A percentile compares a stretch with the other conserved stretches of the same genome.
Conservation (phyloP, 352 stramenopile species). For the Pythium periplocum region DNA sequence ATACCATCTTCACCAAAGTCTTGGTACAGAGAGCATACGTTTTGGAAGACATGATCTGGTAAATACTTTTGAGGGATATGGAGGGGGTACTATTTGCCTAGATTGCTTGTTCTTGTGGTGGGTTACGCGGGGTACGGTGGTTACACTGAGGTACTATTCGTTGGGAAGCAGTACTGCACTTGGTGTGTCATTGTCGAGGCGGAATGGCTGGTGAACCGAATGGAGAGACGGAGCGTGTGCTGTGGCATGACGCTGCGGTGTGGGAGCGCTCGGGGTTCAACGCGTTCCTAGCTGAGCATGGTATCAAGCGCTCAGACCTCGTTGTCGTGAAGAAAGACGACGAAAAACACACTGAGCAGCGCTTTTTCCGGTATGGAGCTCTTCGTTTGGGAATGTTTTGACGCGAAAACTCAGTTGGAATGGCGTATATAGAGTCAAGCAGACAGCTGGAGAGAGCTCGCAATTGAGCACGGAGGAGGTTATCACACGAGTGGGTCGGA, state of each 20-base stretch:
- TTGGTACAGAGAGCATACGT: no score
- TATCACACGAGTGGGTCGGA: constrained; percentile 6
- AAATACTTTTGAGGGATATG: no score
- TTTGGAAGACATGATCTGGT: no score
- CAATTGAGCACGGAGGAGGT: constrained; percentile 13
- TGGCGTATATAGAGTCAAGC: constrained; percentile 10
- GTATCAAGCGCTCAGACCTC: constrained; percentile 40
- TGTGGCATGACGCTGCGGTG: constrained; percentile 33
- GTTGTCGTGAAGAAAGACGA: constrained; percentile 13
- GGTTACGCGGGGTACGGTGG: neutral
- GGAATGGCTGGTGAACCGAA: neutral
- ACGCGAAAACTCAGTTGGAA: neutral
- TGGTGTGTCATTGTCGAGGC: no score
- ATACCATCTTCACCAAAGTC: constrained; percentile 1
- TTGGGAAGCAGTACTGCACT: no score
- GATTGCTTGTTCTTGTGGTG: constrained; percentile 10
- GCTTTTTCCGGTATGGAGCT: constrained; percentile 53
- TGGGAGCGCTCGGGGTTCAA: constrained; percentile 51
- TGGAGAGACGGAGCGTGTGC: neutral
- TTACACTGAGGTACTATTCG: no score
- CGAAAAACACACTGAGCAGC: constrained; percentile 22
- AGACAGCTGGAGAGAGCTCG: neutral
- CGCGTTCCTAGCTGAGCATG: constrained; percentile 47
- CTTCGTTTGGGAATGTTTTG: neutral
- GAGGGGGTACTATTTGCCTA: no score